These are phyloP conservation scores for Leptodermis oblonga DNA, from an alignment of 257 asterid species.

Conservation along the genomic window DNA sequence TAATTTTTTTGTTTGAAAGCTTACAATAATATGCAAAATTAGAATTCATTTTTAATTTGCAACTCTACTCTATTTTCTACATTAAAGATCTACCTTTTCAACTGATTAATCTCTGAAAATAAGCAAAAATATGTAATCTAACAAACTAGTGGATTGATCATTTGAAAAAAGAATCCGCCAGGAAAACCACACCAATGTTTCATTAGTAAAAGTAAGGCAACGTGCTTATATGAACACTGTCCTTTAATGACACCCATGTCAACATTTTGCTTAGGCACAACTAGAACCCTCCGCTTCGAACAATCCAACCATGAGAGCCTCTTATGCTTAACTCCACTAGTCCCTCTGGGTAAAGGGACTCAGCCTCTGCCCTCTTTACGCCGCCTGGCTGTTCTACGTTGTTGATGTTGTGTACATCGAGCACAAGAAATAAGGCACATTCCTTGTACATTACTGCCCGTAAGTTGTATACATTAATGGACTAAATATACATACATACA, in stretches of 20 bases:
- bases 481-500: no score
- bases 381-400: conserved; percentile 13
- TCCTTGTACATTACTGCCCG: not conserved
- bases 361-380: conserved; percentile 13
- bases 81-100: not conserved
- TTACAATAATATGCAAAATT: no score
- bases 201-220: no score
- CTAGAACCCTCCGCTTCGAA: conserved; percentile 49
- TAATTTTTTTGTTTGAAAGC: no score
- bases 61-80: no score
- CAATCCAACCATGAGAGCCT: conserved; percentile 23
- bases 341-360: conserved; percentile 17
- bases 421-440: conserved; percentile 23
- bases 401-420: not conserved
- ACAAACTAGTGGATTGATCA: no score
- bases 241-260: not conserved
- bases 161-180: no score
- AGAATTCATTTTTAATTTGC: no score
- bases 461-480: no score
- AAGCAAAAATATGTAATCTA: not conserved
- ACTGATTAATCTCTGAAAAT: not conserved
- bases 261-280: conserved; percentile 33
- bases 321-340: conserved; percentile 18
- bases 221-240: no score
- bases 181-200: no score